These are phyloP conservation scores for Rhizophagus prolifer DNA, from an alignment of 192 early-diverging fungal species.

Conservation along the genomic window DNA sequence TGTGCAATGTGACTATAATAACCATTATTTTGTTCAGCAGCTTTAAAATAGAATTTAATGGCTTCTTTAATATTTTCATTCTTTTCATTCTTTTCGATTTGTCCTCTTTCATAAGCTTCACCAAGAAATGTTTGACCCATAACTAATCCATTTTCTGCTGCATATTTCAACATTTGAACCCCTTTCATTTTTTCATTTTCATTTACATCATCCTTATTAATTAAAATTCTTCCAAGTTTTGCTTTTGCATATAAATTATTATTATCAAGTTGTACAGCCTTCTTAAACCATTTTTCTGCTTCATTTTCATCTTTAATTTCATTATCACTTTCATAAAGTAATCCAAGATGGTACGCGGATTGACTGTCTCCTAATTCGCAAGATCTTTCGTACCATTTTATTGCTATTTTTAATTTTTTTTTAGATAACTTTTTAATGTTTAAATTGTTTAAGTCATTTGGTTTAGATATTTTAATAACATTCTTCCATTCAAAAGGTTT, in stretches of 20 bases:
- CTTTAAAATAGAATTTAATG: not conserved
- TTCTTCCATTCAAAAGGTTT: not conserved
- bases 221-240: not conserved
- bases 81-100: not conserved
- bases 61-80: not conserved
- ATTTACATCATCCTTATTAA: not conserved
- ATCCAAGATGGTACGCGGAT: not conserved
- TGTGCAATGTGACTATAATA: not conserved
- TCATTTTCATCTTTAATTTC: not conserved
- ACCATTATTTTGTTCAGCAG: not conserved
- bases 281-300: not conserved
- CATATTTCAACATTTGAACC: not conserved
- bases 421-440: not conserved
- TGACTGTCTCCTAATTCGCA: not conserved
- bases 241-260: not conserved
- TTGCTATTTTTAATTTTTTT: not conserved
- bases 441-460: not conserved
- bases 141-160: not conserved
- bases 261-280: not conserved
- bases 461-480: not conserved
- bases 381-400: not conserved
- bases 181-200: not conserved
- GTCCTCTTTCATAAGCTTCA: not conserved
- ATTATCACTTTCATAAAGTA: not conserved
- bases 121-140: not conserved